Conservation (phyloP, 2,329 filamentous ascomycete genomes). For the Scopulariopsis brevicaulis region DNA sequence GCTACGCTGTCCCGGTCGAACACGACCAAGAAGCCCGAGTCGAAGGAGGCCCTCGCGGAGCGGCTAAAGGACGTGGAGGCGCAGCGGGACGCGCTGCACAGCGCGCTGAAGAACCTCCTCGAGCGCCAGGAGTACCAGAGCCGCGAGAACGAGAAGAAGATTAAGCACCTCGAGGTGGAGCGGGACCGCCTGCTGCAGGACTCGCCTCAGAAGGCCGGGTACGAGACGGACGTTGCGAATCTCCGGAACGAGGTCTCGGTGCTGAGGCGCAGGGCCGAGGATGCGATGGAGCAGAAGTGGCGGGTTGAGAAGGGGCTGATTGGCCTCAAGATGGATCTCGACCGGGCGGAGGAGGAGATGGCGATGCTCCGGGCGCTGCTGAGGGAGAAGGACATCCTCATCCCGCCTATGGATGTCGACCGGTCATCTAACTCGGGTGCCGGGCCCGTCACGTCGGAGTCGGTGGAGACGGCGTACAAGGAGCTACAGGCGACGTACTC, state of each 20-base stretch:
- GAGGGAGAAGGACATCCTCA: constrained; percentile 70
- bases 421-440: constrained; percentile 25
- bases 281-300: constrained; percentile 92
- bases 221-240: constrained; percentile 70
- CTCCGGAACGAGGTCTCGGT: constrained; percentile 77
- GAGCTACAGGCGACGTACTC: constrained; percentile 64
- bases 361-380: constrained; percentile 68
- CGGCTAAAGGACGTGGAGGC: constrained; percentile 85
- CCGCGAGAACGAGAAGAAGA: constrained; percentile 71
- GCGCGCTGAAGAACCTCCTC: constrained; percentile 72
- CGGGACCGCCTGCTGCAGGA: constrained; percentile 59
- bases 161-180: constrained; percentile 65
- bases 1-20: neutral
- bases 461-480: constrained; percentile 61
- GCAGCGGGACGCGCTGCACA: constrained; percentile 85
- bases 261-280: constrained; percentile 77
- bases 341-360: constrained; percentile 90
- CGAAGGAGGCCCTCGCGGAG: constrained; percentile 61
- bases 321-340: constrained; percentile 90
- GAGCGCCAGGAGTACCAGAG: constrained; percentile 79
- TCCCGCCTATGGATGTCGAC: constrained; percentile 46
- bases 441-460: constrained; percentile 49
- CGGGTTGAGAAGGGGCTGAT: constrained; percentile 83
- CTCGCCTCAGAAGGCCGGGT: constrained; percentile 65
- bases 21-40: constrained; percentile 29